Conservation (phyloP, 2,329 filamentous ascomycete species). For the Metarhizium brunneum region DNA sequence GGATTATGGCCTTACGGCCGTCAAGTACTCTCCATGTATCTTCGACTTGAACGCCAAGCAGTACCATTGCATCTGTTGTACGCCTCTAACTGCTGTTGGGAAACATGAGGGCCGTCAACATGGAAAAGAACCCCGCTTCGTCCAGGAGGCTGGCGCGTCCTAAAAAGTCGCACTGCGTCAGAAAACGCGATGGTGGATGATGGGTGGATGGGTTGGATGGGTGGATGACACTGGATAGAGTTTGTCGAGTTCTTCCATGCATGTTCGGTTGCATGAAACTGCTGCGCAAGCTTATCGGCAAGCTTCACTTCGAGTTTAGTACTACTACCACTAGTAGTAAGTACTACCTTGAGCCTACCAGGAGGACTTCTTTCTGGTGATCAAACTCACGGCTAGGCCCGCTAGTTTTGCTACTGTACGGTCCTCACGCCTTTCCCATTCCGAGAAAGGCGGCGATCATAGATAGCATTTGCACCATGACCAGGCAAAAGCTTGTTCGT, state of each 20-base stretch:
- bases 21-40: background rate
- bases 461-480: background rate
- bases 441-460: background rate
- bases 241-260: background rate
- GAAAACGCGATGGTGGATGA: background rate
- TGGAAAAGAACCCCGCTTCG: background rate
- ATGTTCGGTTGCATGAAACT: background rate
- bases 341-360: background rate
- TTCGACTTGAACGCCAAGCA: background rate
- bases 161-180: background rate
- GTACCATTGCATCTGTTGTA: too few relatives aligned
- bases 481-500: background rate
- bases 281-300: background rate
- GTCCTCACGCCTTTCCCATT: background rate
- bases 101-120: too few relatives aligned
- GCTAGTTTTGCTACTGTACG: background rate
- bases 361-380: background rate
- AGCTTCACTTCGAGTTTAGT: background rate
- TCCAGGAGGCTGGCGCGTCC: background rate
- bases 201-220: too few relatives aligned
- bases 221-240: background rate
- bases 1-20: too few relatives aligned
- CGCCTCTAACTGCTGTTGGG: too few relatives aligned
- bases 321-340: too few relatives aligned
- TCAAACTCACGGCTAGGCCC: background rate